A percentile compares a stretch with the other conserved stretches of the same genome.
Evolutionary conservation across 2,329 filamentous ascomycete species (phyloP).

Genomic region (Torrubiellomyces zombiae): DNA sequence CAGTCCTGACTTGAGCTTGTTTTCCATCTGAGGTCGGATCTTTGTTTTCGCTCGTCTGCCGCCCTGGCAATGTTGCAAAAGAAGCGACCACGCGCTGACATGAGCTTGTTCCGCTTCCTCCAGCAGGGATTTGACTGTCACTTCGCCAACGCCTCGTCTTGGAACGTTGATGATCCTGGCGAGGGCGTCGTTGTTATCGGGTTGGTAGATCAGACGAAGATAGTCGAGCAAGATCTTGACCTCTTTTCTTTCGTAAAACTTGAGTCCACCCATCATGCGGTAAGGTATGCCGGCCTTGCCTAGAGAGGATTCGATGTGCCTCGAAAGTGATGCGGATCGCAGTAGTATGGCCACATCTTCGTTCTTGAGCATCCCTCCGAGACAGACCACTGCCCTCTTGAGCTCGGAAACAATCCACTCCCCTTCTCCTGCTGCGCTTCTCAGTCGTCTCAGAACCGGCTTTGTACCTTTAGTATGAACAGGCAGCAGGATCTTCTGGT

Average conservation of each 20-base stretch:
- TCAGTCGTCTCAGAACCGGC: constrained; percentile 65
- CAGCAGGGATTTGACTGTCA: constrained; percentile 55
- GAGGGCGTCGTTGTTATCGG: constrained; percentile 74
- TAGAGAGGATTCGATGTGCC: constrained; percentile 70
- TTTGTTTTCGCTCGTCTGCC: constrained; percentile 28
- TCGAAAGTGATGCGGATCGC: constrained; percentile 67
- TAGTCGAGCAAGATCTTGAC: constrained; percentile 83
- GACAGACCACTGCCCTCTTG: constrained; percentile 50
- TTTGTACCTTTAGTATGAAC: constrained; percentile 65
- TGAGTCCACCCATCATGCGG: constrained; percentile 75
- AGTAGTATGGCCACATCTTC: constrained; percentile 76
- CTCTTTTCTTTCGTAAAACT: constrained; percentile 84
- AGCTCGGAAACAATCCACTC: constrained; percentile 83
- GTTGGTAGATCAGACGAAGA: constrained; percentile 67
- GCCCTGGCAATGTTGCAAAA: constrained; percentile 38
- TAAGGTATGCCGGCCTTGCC: constrained; percentile 73
- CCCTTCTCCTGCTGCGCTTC: constrained; percentile 55
- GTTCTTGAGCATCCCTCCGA: constrained; percentile 53
- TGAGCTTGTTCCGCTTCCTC: constrained; percentile 59
- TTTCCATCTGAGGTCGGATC: constrained; percentile 32
- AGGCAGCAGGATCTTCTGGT: constrained; percentile 62
- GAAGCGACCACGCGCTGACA: constrained; percentile 59
- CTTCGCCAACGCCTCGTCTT: constrained; percentile 62
- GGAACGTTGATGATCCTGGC: constrained; percentile 74
- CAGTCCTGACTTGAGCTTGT: constrained; percentile 34